These are phyloP conservation scores for Iberis amara DNA, from an alignment of 441 rosid genomes.

Conservation along the genomic window DNA sequence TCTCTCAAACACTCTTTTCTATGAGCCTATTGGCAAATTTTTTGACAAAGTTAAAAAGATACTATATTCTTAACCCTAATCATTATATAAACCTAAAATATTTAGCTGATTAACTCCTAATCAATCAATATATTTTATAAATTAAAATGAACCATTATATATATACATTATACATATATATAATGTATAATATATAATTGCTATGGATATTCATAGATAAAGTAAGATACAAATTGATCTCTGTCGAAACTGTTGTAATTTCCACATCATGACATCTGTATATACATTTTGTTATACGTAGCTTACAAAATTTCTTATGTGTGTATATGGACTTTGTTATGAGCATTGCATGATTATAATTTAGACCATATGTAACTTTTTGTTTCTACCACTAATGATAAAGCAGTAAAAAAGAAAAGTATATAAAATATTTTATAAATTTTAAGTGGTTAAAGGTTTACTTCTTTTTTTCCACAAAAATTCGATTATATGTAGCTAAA, in stretches of 20 bases:
- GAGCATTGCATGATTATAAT: not conserved
- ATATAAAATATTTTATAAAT: no score
- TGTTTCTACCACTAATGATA: not conserved
- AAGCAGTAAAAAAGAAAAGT: no score
- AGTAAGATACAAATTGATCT: constrained; percentile 16
- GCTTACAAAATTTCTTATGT: not conserved
- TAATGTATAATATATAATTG: not conserved
- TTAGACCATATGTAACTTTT: not conserved
- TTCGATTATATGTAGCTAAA: no score
- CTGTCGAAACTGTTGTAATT: constrained; percentile 19
- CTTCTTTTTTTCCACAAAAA: no score
- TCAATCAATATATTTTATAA: not conserved
- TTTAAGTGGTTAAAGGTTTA: no score
- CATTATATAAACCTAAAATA: constrained; percentile 3
- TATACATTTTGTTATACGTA: not conserved
- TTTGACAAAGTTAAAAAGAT: constrained; percentile 19
- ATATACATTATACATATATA: no score
- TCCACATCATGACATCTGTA: constrained; percentile 28
- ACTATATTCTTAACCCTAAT: constrained; percentile 18
- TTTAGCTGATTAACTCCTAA: constrained; percentile 7
- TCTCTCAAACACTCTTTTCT: constrained; percentile 13
- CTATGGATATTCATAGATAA: constrained; percentile 6
- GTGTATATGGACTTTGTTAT: no score
- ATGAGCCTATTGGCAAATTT: constrained; percentile 12
- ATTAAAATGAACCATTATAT: not conserved